Conservation (phyloP, 495 filamentous ascomycete species). For the Xylaria sp. region DNA sequence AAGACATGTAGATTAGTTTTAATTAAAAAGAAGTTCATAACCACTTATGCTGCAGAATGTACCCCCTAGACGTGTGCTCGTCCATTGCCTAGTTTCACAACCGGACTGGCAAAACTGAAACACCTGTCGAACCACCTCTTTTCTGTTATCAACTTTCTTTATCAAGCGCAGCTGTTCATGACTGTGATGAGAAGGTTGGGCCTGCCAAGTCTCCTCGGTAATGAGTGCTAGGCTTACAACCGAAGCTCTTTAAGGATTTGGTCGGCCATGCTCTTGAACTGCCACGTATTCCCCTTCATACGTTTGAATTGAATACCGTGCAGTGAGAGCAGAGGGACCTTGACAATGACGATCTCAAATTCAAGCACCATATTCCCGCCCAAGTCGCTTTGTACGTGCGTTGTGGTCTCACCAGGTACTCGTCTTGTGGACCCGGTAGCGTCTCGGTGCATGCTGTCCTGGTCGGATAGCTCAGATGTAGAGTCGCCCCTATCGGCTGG, state of each 20-base stretch:
- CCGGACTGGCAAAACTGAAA: not conserved
- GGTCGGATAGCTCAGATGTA: conserved; percentile 76
- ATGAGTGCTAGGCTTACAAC: conserved; percentile 57
- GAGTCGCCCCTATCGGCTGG: conserved; percentile 74
- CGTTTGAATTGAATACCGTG: conserved; percentile 99
- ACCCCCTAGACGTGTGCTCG: not conserved
- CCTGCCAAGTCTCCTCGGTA: conserved; percentile 11
- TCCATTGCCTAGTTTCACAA: conserved; percentile 3
- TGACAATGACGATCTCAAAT: conserved; percentile 98
- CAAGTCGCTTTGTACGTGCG: conserved; percentile 84
- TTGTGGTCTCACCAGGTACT: conserved; percentile 79
- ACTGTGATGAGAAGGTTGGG: not conserved
- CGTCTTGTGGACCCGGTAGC: conserved; percentile 48
- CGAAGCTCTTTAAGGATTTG: conserved; percentile 88
- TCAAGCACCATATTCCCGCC: conserved; percentile 79
- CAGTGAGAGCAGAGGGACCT: conserved; percentile 90
- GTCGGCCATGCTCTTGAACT: conserved; percentile 97
- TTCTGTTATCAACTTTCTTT: not conserved
- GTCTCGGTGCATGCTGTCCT: conserved; percentile 67
- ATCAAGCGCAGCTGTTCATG: not conserved
- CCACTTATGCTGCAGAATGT: conserved; percentile 10
- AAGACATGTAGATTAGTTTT: conserved; percentile 23
- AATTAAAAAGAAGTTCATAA: conserved; percentile 18
- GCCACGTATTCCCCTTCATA: conserved; percentile 93
- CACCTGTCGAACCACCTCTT: not conserved